A percentile compares a stretch with the other conserved stretches of the same genome.
Evolutionary conservation across 495 filamentous ascomycete species (phyloP).

Genomic region (Hyaloscypha bicolor): DNA sequence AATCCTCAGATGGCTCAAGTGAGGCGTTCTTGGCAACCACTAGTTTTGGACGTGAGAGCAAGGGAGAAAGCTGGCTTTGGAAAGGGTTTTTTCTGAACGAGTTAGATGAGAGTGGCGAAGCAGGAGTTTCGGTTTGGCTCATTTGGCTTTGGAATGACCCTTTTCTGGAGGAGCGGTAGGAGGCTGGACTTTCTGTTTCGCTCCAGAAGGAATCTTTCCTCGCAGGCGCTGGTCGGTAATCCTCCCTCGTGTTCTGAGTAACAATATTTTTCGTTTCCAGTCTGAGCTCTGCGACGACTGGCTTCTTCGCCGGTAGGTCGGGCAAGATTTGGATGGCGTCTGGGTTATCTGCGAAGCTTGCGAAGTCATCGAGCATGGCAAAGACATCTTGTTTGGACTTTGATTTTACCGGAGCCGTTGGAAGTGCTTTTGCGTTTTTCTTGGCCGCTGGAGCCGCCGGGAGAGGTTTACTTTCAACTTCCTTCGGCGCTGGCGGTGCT

Average conservation of each 20-base stretch:
- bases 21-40: not conserved
- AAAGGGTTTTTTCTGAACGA: not conserved
- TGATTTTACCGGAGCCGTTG: not conserved
- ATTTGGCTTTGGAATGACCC: not conserved
- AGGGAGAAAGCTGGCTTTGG: not conserved
- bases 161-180: not conserved
- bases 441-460: too few relatives aligned
- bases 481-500: not conserved
- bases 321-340: not conserved
- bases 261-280: not conserved
- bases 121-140: not conserved
- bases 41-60: not conserved
- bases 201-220: conserved; percentile 1
- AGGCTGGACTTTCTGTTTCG: not conserved
- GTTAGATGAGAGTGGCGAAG: not conserved
- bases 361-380: not conserved
- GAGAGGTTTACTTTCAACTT: not conserved
- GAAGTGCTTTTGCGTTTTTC: not conserved
- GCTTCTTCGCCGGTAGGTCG: not conserved
- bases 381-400: not conserved
- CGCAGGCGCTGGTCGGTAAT: not conserved
- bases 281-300: not conserved
- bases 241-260: not conserved
- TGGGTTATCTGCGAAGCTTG: not conserved
- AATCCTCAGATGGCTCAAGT: not conserved